Base-by-base conservation (phyloP, 176 grass and related monocot genomes). In the Hyparrhenia diplandra region DNA sequence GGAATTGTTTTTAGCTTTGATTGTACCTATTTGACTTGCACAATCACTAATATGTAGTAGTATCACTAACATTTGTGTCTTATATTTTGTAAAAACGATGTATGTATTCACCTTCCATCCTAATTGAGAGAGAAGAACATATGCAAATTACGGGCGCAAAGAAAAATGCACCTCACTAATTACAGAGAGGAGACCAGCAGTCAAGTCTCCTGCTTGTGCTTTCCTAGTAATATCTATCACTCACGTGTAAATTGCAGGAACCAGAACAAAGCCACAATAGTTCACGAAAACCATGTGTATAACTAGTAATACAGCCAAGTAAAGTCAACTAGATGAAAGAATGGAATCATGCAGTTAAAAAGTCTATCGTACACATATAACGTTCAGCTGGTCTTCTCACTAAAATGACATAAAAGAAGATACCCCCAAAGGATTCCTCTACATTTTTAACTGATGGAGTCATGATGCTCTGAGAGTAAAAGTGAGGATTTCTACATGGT, bases 1-100 rank as follows among this genome's bases (percentile, higher is more conserved):
- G 27, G 13, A 55, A 79, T 72, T 81, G 32, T 71, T 89, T 85
- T 65, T 18, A 49, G 65, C 6, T 58, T 78, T 67, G 28, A 66
- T 83, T 61, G 4, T 81, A 59, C 65, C 36, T 23, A 59, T 73
- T 73, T 63, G 29, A 57, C 68, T 49, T 31, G 28, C 21, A 57
- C 45, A 81, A 85, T 81, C 55, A 43, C 43, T 74, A 77, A 57
- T 17, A 76, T 45, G 14, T 39, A n/a, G n/a, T n/a, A n/a, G 29
- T 43, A 76, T 17, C 28, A 17, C 60, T 51, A 51, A 20, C 16
- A 51, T 20, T 18, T 14, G 1, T 49, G 46, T 49, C 4, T 6
- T 17, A 49, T 49, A 49, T 49, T 49, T 49, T 49, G 16, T 17
- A 49, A 49, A 16, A 49, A 49, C 1, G 16, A 18, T 32, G 31